These are phyloP conservation scores for Trichomonas gallinae DNA, from an alignment of 208 protist species.

Conservation along the genomic window DNA sequence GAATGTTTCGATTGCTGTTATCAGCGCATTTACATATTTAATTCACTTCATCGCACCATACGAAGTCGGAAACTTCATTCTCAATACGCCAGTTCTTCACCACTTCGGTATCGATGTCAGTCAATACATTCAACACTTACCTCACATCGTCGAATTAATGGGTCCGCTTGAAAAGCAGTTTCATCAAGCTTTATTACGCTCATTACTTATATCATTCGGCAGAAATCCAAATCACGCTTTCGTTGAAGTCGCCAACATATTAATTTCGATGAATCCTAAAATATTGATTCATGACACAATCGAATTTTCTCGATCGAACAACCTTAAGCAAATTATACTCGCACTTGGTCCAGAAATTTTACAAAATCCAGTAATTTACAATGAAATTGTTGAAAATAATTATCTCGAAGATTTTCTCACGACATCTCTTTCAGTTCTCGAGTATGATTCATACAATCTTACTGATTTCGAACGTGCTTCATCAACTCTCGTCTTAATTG, in stretches of 20 bases:
- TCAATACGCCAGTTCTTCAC: background rate
- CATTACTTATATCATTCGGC: background rate
- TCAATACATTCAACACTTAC: constrained; percentile 1
- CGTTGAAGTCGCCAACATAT: background rate
- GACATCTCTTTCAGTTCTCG: background rate
- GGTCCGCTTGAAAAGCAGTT: background rate
- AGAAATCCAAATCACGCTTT: background rate
- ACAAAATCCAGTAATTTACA: background rate
- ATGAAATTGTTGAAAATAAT: background rate
- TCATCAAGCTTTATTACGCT: background rate
- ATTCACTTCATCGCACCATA: background rate
- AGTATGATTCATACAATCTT: background rate
- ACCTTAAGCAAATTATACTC: background rate
- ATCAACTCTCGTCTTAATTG: background rate
- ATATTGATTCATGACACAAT: background rate
- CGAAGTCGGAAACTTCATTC: background rate
- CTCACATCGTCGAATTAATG: background rate
- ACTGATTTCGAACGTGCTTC: background rate
- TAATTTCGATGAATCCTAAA: background rate
- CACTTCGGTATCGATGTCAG: constrained; percentile 14
- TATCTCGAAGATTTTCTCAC: background rate
- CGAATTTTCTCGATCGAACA: background rate
- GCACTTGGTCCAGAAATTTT: background rate
- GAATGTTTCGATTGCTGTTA: background rate
- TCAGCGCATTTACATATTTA: background rate